phyloP scores from a whole-genome alignment of 306 rosid genomes.

The Macrotyloma uniflorum region DNA sequence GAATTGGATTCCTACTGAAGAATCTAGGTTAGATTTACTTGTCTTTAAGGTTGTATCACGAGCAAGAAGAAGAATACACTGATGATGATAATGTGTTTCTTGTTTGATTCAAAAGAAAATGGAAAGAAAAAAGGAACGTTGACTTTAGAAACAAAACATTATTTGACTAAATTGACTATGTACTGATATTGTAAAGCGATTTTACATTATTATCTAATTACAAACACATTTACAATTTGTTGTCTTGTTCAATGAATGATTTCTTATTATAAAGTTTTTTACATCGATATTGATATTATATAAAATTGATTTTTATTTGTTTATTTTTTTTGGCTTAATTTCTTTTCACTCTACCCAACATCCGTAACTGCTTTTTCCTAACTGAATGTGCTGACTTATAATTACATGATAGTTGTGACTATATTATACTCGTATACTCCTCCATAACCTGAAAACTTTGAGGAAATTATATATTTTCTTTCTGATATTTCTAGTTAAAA shows the following conservation, averaged over 20 bases:
- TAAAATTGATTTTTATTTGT: background rate
- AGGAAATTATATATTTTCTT: background rate
- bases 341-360: background rate
- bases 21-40: conserved; percentile 65
- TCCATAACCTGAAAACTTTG: background rate
- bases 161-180: too few relatives aligned
- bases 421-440: too few relatives aligned
- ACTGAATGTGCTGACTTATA: too few relatives aligned
- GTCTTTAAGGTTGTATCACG: background rate
- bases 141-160: background rate
- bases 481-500: background rate
- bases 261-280: too few relatives aligned
- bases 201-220: too few relatives aligned
- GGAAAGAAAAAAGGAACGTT: background rate
- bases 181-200: too few relatives aligned
- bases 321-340: background rate
- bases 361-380: too few relatives aligned
- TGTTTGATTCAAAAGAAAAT: background rate
- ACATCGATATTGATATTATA: too few relatives aligned
- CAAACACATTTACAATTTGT: too few relatives aligned
- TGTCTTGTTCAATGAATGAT: too few relatives aligned
- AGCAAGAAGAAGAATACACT: background rate
- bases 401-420: too few relatives aligned
- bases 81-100: background rate
- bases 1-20: conserved; percentile 93